Base-by-base conservation (phyloP, 108 stramenopile species). In the Cyclostephanos tholiformis region DNA sequence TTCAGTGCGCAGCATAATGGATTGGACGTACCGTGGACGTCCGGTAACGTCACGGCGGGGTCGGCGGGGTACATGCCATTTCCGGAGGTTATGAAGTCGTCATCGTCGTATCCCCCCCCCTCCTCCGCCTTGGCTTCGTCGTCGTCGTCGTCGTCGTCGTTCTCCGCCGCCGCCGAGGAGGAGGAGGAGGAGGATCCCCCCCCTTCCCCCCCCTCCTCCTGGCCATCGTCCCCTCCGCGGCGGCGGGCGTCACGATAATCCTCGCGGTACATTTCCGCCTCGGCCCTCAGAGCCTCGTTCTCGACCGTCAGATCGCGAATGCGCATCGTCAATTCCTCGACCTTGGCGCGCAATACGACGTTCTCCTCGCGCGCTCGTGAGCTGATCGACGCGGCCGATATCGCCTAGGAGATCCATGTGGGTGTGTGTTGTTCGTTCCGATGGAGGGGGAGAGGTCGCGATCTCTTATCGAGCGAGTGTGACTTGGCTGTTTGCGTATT, bases 371-470 rank as follows among this genome's bases (percentile, higher is more conserved):
- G 87, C 84, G 81, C 88, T 87, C 17, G 91, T 92, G 63, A 94
- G 77, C 78, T 94, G 93, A 69, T 91, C 93, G 12, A 67, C 77
- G 14, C 72, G 68, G 22, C 93, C 93, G 27, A 94, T 63, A 79
- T 94, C 89, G 52, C 85, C 93, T 52, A 94, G 72, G 7, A 94
- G 79, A 79, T 94, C 93, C 93, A 94, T 94, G 78, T 32, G n/a
- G n/a, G n/a, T n/a, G n/a, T n/a, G n/a, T n/a, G n/a, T 57, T 25
- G 23, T 55, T 20, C 1, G 20, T 55, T 1, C 53, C 22, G 1
- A 26, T 55, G 19, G 20, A 2, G 23, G 52, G 19, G 23, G 6
- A 25, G 19, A 19, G 26, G n/a, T n/a, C n/a, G n/a, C n/a, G n/a
- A n/a, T n/a, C n/a, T n/a, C n/a, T n/a, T n/a, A n/a, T n/a, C n/a